Percentiles rank a stretch among this genome's conserved stretches.
Evolutionary conservation across 2,329 filamentous ascomycete genomes (phyloP).

Genomic region (Cercospora citrullina): DNA sequence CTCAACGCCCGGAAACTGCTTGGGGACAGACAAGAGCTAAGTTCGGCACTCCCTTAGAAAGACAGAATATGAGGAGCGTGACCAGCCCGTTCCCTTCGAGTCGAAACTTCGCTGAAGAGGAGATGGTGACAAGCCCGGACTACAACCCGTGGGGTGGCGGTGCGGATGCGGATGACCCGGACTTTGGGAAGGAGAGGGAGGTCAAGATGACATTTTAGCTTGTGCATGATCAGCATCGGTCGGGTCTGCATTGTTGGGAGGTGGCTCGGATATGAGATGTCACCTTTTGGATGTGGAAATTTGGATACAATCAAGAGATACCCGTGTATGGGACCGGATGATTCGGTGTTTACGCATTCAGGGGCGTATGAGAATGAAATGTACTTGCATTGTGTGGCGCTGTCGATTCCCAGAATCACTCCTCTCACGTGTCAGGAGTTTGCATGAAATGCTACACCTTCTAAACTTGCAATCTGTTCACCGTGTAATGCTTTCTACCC

Average conservation of each 20-base stretch:
- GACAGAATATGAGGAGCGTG: constrained; percentile 26
- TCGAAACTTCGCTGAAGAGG: neutral
- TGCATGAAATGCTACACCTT: neutral
- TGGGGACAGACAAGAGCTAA: constrained; percentile 13
- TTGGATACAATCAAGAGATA: constrained; percentile 1
- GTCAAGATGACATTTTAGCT: constrained; percentile 50
- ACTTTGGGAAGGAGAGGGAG: constrained; percentile 49
- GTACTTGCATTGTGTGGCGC: neutral
- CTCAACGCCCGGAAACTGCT: constrained; percentile 4
- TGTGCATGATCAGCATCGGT: neutral
- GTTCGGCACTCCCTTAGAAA: neutral
- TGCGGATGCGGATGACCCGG: constrained; percentile 47
- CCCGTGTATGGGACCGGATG: neutral
- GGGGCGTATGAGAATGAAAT: neutral
- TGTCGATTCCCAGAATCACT: neutral
- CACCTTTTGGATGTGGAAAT: neutral
- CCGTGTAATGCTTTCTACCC: neutral
- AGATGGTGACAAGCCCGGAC: constrained; percentile 23
- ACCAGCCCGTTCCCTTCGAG: constrained; percentile 33
- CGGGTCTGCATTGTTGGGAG: neutral
- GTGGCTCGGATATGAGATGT: too few relatives aligned
- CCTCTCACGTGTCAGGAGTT: neutral
- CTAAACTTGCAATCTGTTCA: neutral
- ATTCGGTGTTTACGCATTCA: neutral
- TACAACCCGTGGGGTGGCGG: constrained; percentile 50